Conservation (phyloP, 148 eudicot species). For the Chenopodium suecicum region DNA sequence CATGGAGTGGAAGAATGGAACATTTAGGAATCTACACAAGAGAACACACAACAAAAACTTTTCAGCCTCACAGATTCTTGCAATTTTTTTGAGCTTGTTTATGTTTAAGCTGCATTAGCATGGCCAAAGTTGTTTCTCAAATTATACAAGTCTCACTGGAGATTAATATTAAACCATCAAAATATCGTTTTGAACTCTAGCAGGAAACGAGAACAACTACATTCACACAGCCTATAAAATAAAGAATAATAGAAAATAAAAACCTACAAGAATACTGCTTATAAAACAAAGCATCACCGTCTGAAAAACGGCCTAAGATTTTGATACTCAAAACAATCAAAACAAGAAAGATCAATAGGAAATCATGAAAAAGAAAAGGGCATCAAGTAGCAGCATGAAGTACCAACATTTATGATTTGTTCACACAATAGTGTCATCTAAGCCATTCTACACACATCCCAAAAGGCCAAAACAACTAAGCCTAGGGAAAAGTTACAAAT, state of each 20-base stretch:
- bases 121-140: conserved; percentile 2
- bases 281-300: background rate
- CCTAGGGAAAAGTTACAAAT: background rate
- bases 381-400: background rate
- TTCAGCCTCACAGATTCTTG: conserved; percentile 4
- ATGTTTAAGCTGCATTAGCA: background rate
- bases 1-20: conserved; percentile 93
- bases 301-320: background rate
- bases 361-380: background rate
- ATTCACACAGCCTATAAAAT: background rate
- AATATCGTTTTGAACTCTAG: background rate
- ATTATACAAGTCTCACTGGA: background rate
- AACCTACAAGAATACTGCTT: background rate
- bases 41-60: conserved; percentile 13
- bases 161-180: background rate
- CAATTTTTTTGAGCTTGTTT: conserved; percentile 1
- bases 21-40: conserved; percentile 56
- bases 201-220: background rate
- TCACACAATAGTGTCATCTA: background rate
- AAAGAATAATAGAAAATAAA: background rate
- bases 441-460: background rate
- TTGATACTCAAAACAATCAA: background rate
- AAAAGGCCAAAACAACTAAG: background rate
- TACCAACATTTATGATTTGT: background rate
- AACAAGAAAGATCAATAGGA: background rate